phyloP scores from a whole-genome alignment of 257 asterid genomes.

The Apocynum venetum region DNA sequence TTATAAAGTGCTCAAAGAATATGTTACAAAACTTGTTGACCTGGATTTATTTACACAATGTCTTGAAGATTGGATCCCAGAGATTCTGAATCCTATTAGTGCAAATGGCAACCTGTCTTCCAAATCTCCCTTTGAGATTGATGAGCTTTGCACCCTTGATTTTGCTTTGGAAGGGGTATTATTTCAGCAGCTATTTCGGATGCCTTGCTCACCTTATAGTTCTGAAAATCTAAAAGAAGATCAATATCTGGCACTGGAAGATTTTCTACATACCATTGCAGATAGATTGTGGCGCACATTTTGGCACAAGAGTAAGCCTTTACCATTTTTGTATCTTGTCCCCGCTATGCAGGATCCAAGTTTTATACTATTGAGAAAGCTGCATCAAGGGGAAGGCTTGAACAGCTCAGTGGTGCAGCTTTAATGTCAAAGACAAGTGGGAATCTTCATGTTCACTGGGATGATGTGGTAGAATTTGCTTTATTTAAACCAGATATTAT shows the following conservation, averaged over 20 bases:
- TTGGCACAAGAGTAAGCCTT: conserved; percentile 65
- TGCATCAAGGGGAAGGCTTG: conserved; percentile 53
- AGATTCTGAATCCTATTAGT: conserved; percentile 30
- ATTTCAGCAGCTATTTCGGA: conserved; percentile 85
- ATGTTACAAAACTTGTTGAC: conserved; percentile 50
- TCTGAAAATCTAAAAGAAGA: conserved; percentile 56
- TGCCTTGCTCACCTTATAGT: conserved; percentile 59
- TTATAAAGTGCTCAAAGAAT: conserved; percentile 60
- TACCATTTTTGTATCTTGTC: conserved; percentile 61
- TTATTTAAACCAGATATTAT: conserved; percentile 47
- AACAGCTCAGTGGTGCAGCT: conserved; percentile 60
- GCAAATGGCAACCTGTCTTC: conserved; percentile 27
- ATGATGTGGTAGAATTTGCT: conserved; percentile 52
- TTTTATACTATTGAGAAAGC: conserved; percentile 75
- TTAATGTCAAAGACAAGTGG: conserved; percentile 46
- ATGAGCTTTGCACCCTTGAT: conserved; percentile 60
- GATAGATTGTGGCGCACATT: conserved; percentile 76
- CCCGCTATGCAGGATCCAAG: conserved; percentile 64
- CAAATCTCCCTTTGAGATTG: conserved; percentile 54
- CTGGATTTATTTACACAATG: conserved; percentile 35
- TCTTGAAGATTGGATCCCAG: conserved; percentile 65
- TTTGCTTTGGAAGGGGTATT: conserved; percentile 67
- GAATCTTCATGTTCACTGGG: conserved; percentile 50
- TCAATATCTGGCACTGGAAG: conserved; percentile 69
- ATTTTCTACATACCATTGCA: conserved; percentile 64